Base-by-base conservation (phyloP, 331 rosid genomes). In the Pyracantha coccinea region DNA sequence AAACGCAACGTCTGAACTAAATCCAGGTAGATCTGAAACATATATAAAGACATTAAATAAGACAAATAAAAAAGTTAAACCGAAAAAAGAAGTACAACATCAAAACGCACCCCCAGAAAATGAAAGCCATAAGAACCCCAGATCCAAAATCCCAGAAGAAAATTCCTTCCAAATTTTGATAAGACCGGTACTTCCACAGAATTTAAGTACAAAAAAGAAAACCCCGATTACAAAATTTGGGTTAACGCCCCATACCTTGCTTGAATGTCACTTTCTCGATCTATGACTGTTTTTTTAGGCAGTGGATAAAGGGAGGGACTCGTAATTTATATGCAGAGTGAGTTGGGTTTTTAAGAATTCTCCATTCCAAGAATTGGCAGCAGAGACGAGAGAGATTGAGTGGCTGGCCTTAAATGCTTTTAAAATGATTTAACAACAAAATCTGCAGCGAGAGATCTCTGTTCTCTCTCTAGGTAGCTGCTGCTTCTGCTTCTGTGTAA, bases 201-300 rank as follows among this genome's bases (percentile, higher is more conserved):
- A 76, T 53, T 41, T 0, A 41, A 41, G 47, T 11, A 41, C 47
- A 41, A 41, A 41, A 73, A 70, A 75, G 73, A 74, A 59, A 55
- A 67, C 19, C 27, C 63, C 21, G n/a, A 20, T 41, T 41, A 8
- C 20, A 50, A 52, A 57, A 32, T 16, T 3, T 27, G 3, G 41
- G n/a, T 28, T 71, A 73, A 59, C 77, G 83, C 41, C 20, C 29
- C 45, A 64, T 60, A 84, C 91, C 87, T 91, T 63, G 57, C 41
- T 55, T 53, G 86, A 87, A 82, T 69, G 91, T 89, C 93, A 50
- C 87, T 88, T 82, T 87, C 89, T 29, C 62, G 71, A 80, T 86
- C 83, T 72, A 72, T 65, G 25, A 69, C 80, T 58, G 63, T 13
- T 58, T 78, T 75, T 54, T 58, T 74, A 70, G 77, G 60, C 33